Evolutionary conservation across 208 protist species (phyloP).

Genomic region (Trypanosoma caninum): DNA sequence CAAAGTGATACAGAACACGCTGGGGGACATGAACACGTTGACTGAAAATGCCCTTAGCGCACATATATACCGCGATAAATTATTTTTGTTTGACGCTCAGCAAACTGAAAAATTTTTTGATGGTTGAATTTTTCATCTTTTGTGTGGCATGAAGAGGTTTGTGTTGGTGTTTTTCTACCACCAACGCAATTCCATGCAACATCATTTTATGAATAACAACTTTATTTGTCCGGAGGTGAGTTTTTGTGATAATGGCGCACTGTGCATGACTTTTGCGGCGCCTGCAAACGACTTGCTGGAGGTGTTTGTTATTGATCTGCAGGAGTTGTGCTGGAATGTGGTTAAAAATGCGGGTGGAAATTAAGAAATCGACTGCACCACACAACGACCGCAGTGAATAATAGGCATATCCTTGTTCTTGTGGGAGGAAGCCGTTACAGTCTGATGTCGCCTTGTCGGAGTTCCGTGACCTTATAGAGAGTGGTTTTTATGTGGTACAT

Average conservation of each 20-base stretch:
- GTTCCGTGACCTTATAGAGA: slow-evolving; percentile 8
- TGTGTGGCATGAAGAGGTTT: slow-evolving; percentile 12
- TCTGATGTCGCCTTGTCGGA: slow-evolving; percentile 1
- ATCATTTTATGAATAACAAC: neutral
- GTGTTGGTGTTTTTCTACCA: slow-evolving; percentile 10
- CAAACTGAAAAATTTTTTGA: slow-evolving; percentile 14
- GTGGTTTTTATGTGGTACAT: slow-evolving; percentile 14
- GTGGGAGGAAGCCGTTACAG: slow-evolving; percentile 5
- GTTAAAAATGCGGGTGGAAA: slow-evolving; percentile 7
- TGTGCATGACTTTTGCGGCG: neutral
- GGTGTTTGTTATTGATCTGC: slow-evolving; percentile 15
- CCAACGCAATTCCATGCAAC: slow-evolving; percentile 12
- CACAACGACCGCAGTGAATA: slow-evolving; percentile 7
- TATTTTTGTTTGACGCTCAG: neutral
- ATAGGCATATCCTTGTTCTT: slow-evolving; percentile 13
- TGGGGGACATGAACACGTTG: neutral
- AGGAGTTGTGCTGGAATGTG: neutral
- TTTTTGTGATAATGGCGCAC: neutral
- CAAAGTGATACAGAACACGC: neutral
- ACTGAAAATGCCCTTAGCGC: neutral
- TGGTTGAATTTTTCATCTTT: slow-evolving; percentile 19
- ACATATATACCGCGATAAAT: slow-evolving; percentile 16
- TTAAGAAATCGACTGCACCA: slow-evolving; percentile 11
- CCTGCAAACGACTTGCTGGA: slow-evolving; percentile 6
- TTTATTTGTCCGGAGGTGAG: slow-evolving; percentile 15